phyloP scores from a whole-genome alignment of 2,329 filamentous ascomycete species.

The Conoideocrella luteorostrata region DNA sequence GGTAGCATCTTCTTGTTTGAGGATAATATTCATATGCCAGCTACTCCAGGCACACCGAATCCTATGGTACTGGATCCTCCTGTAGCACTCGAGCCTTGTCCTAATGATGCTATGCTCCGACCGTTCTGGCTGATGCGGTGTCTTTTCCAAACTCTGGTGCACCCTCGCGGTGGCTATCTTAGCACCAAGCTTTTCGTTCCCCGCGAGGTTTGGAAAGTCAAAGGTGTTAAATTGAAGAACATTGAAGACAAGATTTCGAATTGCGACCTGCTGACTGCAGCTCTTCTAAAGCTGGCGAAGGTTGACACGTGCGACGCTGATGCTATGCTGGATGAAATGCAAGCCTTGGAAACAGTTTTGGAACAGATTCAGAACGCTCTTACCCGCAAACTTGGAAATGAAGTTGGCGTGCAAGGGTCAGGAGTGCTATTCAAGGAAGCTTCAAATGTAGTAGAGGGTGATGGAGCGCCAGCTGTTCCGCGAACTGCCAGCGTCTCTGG shows the following conservation, averaged over 20 bases:
- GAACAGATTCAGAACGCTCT: conserved; percentile 77
- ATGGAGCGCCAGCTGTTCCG: conserved; percentile 35
- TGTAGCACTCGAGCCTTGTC: conserved; percentile 81
- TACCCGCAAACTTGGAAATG: conserved; percentile 80
- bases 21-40: conserved; percentile 67
- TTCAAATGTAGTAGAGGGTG: conserved; percentile 39
- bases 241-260: conserved; percentile 91
- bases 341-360: conserved; percentile 74
- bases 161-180: conserved; percentile 86
- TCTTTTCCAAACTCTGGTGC: conserved; percentile 84
- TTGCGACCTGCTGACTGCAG: conserved; percentile 85
- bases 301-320: conserved; percentile 90
- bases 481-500: conserved; percentile 57
- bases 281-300: conserved; percentile 71
- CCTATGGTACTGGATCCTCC: conserved; percentile 59
- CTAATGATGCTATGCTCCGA: conserved; percentile 78
- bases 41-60: conserved; percentile 59
- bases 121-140: conserved; percentile 98
- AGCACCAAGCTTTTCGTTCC: conserved; percentile 90
- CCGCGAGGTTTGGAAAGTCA: conserved; percentile 87
- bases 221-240: conserved; percentile 85
- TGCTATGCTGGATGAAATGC: conserved; percentile 89
- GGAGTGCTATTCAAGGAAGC: conserved; percentile 71
- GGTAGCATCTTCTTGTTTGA: conserved; percentile 79
- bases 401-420: conserved; percentile 77